Conservation (phyloP, 106 monocot species). For the Apostasia ramifera region DNA sequence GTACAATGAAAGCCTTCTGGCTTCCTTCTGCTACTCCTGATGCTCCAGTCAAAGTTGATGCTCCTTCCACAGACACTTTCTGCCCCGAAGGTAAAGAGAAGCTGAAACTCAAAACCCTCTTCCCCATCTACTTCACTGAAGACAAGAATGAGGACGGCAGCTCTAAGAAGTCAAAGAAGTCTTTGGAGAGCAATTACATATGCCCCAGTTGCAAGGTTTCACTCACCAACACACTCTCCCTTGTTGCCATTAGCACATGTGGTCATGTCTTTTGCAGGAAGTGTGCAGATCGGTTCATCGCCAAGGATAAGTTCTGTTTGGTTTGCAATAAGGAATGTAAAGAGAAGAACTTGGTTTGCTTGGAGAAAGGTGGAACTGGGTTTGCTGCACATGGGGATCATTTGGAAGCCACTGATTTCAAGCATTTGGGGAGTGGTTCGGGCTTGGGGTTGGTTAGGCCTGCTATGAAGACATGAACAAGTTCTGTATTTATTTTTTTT, state of each 20-base stretch:
- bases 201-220: slow-evolving; percentile 93
- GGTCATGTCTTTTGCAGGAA: slow-evolving; percentile 97
- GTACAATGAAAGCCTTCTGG: slow-evolving; percentile 99
- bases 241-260: slow-evolving; percentile 73
- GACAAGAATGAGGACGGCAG: slow-evolving; percentile 11
- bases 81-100: slow-evolving; percentile 98
- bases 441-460: slow-evolving; percentile 89
- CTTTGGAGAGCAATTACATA: slow-evolving; percentile 43
- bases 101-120: slow-evolving; percentile 75
- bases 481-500: too few relatives aligned
- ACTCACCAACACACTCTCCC: slow-evolving; percentile 72
- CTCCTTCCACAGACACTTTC: slow-evolving; percentile 58
- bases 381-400: slow-evolving; percentile 74
- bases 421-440: slow-evolving; percentile 83
- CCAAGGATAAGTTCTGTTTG: slow-evolving; percentile 66
- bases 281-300: slow-evolving; percentile 69
- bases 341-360: slow-evolving; percentile 51
- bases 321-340: slow-evolving; percentile 72
- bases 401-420: slow-evolving; percentile 83
- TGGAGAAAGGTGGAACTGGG: slow-evolving; percentile 95
- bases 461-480: slow-evolving; percentile 46
- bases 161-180: slow-evolving; percentile 19
- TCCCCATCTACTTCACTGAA: slow-evolving; percentile 65
- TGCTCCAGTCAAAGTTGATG: slow-evolving; percentile 51
- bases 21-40: slow-evolving; percentile 98